Percentiles rank a stretch among this genome's conserved stretches.
These are phyloP conservation scores for Crepidotus variabilis DNA, from an alignment of 768 basidiomycete species.

Conservation along the genomic window DNA sequence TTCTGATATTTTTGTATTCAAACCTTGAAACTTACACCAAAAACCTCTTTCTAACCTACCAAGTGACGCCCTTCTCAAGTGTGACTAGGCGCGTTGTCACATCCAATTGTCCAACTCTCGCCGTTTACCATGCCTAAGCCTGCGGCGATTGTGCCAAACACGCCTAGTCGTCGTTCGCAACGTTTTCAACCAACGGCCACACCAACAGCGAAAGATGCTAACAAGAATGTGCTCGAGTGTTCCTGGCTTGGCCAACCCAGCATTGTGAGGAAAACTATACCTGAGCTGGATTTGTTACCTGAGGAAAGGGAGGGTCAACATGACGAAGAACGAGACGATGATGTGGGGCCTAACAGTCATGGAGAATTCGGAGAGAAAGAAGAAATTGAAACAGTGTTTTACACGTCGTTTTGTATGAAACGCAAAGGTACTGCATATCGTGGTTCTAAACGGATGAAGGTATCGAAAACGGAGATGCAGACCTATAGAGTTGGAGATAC, in stretches of 20 bases:
- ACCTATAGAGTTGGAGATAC: constrained; percentile 62
- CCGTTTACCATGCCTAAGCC: background rate
- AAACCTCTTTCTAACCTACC: too few relatives aligned
- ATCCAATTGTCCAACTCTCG: background rate
- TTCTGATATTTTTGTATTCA: too few relatives aligned
- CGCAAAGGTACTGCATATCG: constrained; percentile 21
- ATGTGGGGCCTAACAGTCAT: constrained; percentile 2
- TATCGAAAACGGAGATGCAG: constrained; percentile 18
- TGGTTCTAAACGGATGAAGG: constrained; percentile 15
- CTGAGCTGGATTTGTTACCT: constrained; percentile 20
- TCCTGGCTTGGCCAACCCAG: constrained; percentile 16
- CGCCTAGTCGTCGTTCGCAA: constrained; percentile 21
- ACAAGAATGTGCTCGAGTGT: constrained; percentile 19
- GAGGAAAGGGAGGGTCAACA: constrained; percentile 19
- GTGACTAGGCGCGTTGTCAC: background rate
- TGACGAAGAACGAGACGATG: constrained; percentile 9
- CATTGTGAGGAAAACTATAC: constrained; percentile 10
- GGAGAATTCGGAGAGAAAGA: constrained; percentile 7
- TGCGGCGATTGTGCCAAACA: constrained; percentile 8
- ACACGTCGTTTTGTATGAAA: constrained; percentile 29
- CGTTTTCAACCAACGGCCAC: constrained; percentile 23
- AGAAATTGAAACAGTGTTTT: constrained; percentile 31
- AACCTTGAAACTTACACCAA: too few relatives aligned
- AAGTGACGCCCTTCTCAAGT: too few relatives aligned
- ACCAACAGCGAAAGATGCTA: constrained; percentile 13